Evolutionary conservation across 164 flowering plant genomes (phyloP).

Genomic region (Berberis vulgaris): DNA sequence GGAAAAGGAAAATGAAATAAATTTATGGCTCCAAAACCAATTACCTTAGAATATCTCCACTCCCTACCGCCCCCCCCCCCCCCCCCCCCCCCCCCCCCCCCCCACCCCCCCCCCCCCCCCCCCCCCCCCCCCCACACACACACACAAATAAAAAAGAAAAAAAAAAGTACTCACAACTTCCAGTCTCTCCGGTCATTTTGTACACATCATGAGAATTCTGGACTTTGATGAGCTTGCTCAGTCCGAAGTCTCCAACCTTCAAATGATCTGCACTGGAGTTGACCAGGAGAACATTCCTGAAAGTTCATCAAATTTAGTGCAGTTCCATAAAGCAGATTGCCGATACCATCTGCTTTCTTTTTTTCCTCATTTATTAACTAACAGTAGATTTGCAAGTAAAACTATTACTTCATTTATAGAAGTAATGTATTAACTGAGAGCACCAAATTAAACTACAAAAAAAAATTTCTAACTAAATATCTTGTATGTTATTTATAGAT

Average conservation of each 20-base stretch:
- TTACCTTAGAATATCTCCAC: not conserved
- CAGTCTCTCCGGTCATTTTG: conserved; percentile 99
- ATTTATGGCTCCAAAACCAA: not conserved
- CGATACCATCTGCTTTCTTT: not conserved
- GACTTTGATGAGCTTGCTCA: conserved; percentile 95
- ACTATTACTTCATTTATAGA: too few relatives aligned
- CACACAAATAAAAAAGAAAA: not conserved
- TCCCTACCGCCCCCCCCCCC: too few relatives aligned
- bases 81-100: too few relatives aligned
- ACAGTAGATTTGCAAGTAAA: too few relatives aligned
- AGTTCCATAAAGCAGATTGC: not conserved
- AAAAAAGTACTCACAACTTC: conserved; percentile 74
- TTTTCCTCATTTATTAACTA: too few relatives aligned
- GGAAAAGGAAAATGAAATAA: not conserved
- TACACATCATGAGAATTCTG: conserved; percentile 92
- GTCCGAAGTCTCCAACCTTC: conserved; percentile 98
- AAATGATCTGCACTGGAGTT: conserved; percentile 92
- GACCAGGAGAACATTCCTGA: conserved; percentile 96
- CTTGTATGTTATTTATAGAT: too few relatives aligned
- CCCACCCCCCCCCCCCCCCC: too few relatives aligned
- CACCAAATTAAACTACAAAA: too few relatives aligned
- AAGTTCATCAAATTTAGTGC: conserved; percentile 3
- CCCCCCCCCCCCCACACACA: too few relatives aligned
- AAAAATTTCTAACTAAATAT: too few relatives aligned
- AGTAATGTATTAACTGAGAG: too few relatives aligned